phyloP scores from a whole-genome alignment of 2,329 filamentous ascomycete species.

The Colletotrichum sp. region DNA sequence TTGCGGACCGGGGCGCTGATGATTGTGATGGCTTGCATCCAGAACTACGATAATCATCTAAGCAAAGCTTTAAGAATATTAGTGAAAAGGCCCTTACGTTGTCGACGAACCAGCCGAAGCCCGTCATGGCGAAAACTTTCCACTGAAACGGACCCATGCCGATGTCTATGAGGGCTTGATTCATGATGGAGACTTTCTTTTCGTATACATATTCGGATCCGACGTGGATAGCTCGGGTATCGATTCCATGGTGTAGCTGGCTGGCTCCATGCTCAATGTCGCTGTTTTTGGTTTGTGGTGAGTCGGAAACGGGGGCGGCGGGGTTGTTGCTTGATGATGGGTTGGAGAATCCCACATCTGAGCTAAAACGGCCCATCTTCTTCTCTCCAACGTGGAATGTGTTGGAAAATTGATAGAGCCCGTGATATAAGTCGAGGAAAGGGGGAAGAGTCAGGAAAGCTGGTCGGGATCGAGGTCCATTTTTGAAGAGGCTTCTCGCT shows the following conservation, averaged over 20 bases:
- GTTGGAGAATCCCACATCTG: background rate
- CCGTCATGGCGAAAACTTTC: conserved; percentile 24
- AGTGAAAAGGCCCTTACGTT: conserved; percentile 23
- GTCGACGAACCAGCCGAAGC: conserved; percentile 30
- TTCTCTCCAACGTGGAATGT: background rate
- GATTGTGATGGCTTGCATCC: conserved; percentile 33
- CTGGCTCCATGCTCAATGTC: background rate
- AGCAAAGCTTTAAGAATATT: too few species aligned
- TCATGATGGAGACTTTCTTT: conserved; percentile 27
- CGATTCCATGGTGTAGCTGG: conserved; percentile 23
- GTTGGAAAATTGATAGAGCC: too few species aligned
- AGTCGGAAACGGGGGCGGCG: background rate
- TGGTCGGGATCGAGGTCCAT: background rate
- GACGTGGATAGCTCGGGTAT: conserved; percentile 13
- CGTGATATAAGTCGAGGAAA: background rate
- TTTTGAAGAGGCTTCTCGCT: background rate
- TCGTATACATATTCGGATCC: conserved; percentile 24
- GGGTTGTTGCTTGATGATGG: background rate
- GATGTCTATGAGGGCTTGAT: conserved; percentile 27
- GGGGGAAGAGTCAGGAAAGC: background rate
- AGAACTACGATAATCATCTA: too few species aligned
- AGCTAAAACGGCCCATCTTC: background rate
- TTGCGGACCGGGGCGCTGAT: conserved; percentile 31
- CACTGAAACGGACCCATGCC: conserved; percentile 26
- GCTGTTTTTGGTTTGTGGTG: background rate